Base-by-base conservation (phyloP, 805 yeast genomes). In the Blastobotrys mokoenaii region DNA sequence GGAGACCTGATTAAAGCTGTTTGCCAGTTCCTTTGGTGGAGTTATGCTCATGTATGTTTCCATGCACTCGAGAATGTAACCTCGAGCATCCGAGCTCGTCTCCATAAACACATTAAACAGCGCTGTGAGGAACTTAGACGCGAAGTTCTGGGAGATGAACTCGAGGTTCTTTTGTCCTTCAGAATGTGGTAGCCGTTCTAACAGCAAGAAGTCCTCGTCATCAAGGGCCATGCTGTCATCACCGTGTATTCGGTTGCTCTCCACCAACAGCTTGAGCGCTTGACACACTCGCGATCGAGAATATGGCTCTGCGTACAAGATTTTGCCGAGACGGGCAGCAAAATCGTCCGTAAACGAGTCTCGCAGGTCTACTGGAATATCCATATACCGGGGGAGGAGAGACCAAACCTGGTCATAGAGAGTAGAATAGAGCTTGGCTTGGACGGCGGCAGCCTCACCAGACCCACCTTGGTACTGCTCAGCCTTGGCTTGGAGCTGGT, bases 351-450 rank as follows among this genome's bases (percentile, higher is more conserved):
- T 76, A 59, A 90, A 87, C 0, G 85, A 68, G 7, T 59, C 56
- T 17, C 59, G 62, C 53, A 87, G 69, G 65, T 93, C 98, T 20
- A 68, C 69, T 30, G 97, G 96, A 55, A 89, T 71, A 59, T 84
- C 93, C 59, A 93, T 82, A 64, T 88, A 93, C 54, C 80, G 83
- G 14, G 97, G 96, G 50, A 93, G 70, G 51, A 89, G 70, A 1
- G 94, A 80, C 97, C 97, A 88, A 30, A 89, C 72, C 71, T 93
- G 99, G 60, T 85, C 95, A 36, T 85, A 70, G 38, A 93, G 77
- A 2, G 98, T 90, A 55, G 79, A 75, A 60, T 85, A 84, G 43
- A 93, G 78, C 65, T 87, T 93, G 47, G 68, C 63, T 60, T 86
- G 84, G 49, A 84, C 72, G 1, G 89, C 77, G 29, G 36, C 29